phyloP scores from a whole-genome alignment of 2,329 filamentous ascomycete genomes.

The Alternaria triticimaculans region DNA sequence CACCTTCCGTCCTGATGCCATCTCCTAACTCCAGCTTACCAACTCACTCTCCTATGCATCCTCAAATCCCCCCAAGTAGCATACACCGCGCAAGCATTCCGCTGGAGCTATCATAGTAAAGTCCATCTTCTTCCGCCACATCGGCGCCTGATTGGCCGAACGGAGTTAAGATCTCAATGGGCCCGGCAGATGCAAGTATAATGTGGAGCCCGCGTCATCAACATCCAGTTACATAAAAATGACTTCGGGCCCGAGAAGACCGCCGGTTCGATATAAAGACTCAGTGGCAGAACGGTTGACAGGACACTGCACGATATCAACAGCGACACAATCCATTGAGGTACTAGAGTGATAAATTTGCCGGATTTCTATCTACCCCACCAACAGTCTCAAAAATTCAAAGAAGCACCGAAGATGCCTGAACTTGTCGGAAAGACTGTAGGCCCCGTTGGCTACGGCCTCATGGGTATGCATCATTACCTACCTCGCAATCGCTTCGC shows the following conservation, averaged over 20 bases:
- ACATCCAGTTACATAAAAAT: neutral
- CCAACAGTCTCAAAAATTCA: neutral
- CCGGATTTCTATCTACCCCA: slow-evolving; percentile 6
- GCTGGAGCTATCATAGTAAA: neutral
- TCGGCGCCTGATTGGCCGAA: neutral
- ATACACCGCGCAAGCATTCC: neutral
- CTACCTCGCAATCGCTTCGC: neutral
- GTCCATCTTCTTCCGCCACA: neutral
- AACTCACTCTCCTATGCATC: neutral
- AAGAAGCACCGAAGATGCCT: slow-evolving; percentile 33
- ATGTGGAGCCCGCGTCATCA: slow-evolving; percentile 5
- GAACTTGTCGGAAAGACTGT: slow-evolving; percentile 48
- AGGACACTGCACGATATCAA: neutral
- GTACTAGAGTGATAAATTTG: neutral
- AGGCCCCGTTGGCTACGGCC: slow-evolving; percentile 54
- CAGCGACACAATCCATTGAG: neutral
- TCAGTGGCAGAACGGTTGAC: neutral
- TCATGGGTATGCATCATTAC: slow-evolving; percentile 51
- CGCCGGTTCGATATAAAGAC: neutral
- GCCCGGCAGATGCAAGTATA: neutral
- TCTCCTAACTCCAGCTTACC: neutral
- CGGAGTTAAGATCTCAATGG: slow-evolving; percentile 3
- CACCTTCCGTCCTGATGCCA: neutral
- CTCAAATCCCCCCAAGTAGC: neutral
- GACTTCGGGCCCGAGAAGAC: slow-evolving; percentile 5